phyloP scores from a whole-genome alignment of 176 grass and related monocot genomes.

The Elaeis guineensis region DNA sequence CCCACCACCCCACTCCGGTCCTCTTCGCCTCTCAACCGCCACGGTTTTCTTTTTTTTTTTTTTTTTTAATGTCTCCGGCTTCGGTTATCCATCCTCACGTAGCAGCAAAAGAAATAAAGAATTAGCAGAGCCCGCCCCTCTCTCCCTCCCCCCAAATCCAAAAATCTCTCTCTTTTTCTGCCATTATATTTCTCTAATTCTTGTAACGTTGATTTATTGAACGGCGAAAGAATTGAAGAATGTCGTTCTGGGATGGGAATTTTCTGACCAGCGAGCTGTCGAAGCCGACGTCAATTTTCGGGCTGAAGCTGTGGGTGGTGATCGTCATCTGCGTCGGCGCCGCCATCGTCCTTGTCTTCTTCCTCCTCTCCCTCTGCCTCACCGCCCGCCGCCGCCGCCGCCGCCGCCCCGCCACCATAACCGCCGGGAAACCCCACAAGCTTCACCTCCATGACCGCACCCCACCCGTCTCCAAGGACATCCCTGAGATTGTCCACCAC shows the following conservation, averaged over 20 bases:
- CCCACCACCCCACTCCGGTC: no score
- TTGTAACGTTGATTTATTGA: background rate
- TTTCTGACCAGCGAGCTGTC: conserved; percentile 44
- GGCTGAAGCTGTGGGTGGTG: conserved; percentile 61
- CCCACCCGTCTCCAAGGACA: conserved; percentile 33
- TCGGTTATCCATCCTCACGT: no score
- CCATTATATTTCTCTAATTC: background rate
- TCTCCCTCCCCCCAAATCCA: no score
- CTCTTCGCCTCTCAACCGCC: no score
- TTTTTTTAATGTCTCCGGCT: no score
- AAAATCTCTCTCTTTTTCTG: background rate
- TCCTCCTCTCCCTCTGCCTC: conserved; percentile 41
- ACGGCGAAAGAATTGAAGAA: background rate
- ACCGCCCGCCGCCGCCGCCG: conserved; percentile 31
- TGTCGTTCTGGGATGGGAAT: conserved; percentile 31
- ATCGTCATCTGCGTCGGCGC: conserved; percentile 30
- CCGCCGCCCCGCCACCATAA: no score
- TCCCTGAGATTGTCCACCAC: conserved; percentile 34
- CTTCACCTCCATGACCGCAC: conserved; percentile 30
- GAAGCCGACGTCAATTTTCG: conserved; percentile 61
- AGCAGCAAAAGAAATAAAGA: no score
- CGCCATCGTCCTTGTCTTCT: conserved; percentile 25
- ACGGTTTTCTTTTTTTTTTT: no score
- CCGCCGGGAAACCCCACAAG: conserved; percentile 32
- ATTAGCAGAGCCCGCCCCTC: no score